Base-by-base conservation (phyloP, 75 land plant species). In the Isoetes taiwanensis region DNA sequence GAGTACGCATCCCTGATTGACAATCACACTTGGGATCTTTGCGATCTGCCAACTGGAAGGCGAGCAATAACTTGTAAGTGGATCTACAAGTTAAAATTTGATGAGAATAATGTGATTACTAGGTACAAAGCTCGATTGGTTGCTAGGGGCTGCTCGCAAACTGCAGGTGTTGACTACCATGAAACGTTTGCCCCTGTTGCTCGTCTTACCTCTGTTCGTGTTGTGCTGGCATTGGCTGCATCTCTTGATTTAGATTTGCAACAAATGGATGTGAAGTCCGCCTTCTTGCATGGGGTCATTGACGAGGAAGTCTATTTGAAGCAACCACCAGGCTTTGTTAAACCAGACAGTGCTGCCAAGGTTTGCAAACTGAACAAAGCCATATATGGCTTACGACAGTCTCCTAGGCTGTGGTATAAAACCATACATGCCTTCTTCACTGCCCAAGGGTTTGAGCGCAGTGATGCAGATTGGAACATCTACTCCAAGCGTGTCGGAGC, bases 181-280 rank as follows among this genome's bases (percentile, higher is more conserved):
- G 65, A 73, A 5, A 70, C 59, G 0, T 74, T 68, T 24, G 48
- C 64, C 11, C n/a, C 56, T 20, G 65, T 76, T 11, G 66, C 67
- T 21, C 58, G 61, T n/a, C 43, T 65, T 66, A 57, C 10, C 8
- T 57, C 70, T 14, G 41, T 70, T 26, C 16, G 65, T 37, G 33
- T 69, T 42, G 41, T 65, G 0, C n/a, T 70, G 9, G 64, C 32
- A 1, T 34, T 69, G 8, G 65, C 54, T 42, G 61, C 69, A 0
- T 32, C 31, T 17, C 1, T 21, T 10, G 27, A 58, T 41, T 23
- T 48, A 11, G 34, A 64, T 12, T 37, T 70, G 25, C 20, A 56
- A 28, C 40, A 70, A 32, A 6, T 65, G 29, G 74, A 65, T 64
- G 74, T 64, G 11, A 71, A 71, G 27, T 52, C 41, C 2, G 39